Evolutionary conservation across 805 yeast species (phyloP), one percentile per base, ranked within the genome.

Genomic region (Nakazawaea anatomiae): DNA sequence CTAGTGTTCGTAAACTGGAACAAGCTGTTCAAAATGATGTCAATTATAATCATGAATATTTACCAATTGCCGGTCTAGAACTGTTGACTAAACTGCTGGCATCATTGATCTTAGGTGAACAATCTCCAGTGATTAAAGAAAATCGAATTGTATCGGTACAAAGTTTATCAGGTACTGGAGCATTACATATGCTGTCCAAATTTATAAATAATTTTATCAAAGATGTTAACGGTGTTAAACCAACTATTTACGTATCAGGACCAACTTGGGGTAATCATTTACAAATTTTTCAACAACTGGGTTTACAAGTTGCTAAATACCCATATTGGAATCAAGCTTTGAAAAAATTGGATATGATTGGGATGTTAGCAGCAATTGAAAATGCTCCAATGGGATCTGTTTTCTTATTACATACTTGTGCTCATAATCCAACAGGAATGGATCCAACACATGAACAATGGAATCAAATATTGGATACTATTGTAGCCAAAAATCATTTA

Each of bases 401-500:
- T 48, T 84, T 90, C 27, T 74, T 91, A 51, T 77, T 91, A 54
- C 98, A 91, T 68, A 96, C 96, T 7, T 90, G 97, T 66, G 94
- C 97, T 62, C 97, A 91, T 73, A 92, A 91, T 74, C 98, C 98
- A 50, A 92, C 97, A 18, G 98, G 97, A 57, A 82, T 91, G 66
- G 97, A 91, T 65, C 94, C 96, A 54, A 81, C 89, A 14, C 68
- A 71, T 30, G 87, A 81, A 56, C 89, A 91, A 65, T 90, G 96
- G 97, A 74, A 77, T 54, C 69, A 77, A 65, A 87, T 92, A 39
- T 74, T 87, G 60, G 80, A 83, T 46, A 80, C 84, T 35, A 64
- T 87, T 40, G 70, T 77, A 58, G 66, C 73, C 46, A 79, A 80
- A 64, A 71, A 76, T 42, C 78, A 88, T 60, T 77, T 87, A 67